These are phyloP conservation scores for Hevea brasiliensis DNA, from an alignment of 345 rosid genomes.

Conservation along the genomic window DNA sequence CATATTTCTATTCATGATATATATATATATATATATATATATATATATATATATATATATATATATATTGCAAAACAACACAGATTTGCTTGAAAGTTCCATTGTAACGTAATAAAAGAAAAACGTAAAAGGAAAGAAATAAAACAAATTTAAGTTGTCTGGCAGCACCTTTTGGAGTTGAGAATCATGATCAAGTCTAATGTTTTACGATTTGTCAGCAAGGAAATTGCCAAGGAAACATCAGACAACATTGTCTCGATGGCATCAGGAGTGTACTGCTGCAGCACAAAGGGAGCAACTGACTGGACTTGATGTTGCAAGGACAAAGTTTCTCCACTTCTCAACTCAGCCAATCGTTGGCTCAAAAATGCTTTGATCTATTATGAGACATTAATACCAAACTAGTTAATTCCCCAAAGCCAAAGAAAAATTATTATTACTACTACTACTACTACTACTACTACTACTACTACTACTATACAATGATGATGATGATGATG, in stretches of 20 bases:
- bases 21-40: no score
- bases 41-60: no score
- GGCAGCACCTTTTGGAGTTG: slow-evolving; percentile 83
- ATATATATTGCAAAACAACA: not conserved
- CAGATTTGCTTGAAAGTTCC: not conserved
- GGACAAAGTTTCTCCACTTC: slow-evolving; percentile 71
- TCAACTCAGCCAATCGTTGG: slow-evolving; percentile 74
- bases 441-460: not conserved
- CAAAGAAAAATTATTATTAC: not conserved
- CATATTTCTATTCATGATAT: not conserved
- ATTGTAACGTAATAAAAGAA: not conserved
- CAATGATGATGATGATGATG: not conserved
- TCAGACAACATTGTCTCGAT: slow-evolving; percentile 67
- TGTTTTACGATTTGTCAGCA: slow-evolving; percentile 80
- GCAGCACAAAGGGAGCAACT: slow-evolving; percentile 83
- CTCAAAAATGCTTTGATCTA: slow-evolving; percentile 86
- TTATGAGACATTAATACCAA: slow-evolving; percentile 17
- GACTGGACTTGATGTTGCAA: slow-evolving; percentile 93
- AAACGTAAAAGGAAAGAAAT: not conserved
- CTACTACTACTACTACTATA: not conserved
- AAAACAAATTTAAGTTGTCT: slow-evolving; percentile 19
- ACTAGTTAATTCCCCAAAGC: slow-evolving; percentile 7
- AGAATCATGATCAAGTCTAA: slow-evolving; percentile 87
- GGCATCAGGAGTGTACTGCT: slow-evolving; percentile 78
- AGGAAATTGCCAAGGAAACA: slow-evolving; percentile 60